Evolutionary conservation across 805 yeast species (phyloP).

Genomic region (Crinitomyces ghanaensis): DNA sequence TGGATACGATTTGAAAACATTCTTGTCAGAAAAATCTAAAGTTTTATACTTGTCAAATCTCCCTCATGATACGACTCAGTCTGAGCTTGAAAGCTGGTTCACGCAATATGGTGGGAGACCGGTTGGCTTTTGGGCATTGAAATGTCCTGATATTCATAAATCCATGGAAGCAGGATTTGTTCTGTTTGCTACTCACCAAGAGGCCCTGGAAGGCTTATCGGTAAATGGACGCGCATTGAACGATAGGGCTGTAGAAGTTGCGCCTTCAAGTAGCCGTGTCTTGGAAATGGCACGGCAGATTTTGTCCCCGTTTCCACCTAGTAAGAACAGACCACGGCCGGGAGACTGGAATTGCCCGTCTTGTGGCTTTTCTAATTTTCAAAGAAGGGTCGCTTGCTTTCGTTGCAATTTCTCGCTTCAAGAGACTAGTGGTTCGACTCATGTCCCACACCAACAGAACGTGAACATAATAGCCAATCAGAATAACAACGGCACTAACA

Average conservation of each 20-base stretch:
- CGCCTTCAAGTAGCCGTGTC: constrained; percentile 70
- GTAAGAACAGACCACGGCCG: constrained; percentile 82
- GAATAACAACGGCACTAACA: constrained; percentile 13
- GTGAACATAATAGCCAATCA: constrained; percentile 44
- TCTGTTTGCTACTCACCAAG: constrained; percentile 74
- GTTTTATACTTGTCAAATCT: constrained; percentile 72
- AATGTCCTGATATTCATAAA: constrained; percentile 43
- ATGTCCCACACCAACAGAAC: constrained; percentile 37
- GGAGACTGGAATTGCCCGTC: constrained; percentile 98
- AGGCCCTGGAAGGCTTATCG: constrained; percentile 64
- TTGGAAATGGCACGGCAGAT: constrained; percentile 75
- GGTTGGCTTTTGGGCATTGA: constrained; percentile 79
- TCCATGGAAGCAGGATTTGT: constrained; percentile 68
- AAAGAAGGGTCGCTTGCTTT: constrained; percentile 87
- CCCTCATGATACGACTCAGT: constrained; percentile 78
- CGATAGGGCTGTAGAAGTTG: constrained; percentile 71
- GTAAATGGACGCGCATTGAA: constrained; percentile 69
- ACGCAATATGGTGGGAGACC: constrained; percentile 80
- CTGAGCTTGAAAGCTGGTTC: constrained; percentile 86
- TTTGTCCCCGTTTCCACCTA: constrained; percentile 71
- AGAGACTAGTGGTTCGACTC: not conserved
- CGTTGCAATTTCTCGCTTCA: constrained; percentile 77
- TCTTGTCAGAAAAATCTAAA: constrained; percentile 59
- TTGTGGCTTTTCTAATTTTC: constrained; percentile 91
- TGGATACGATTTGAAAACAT: constrained; percentile 57